phyloP scores from a whole-genome alignment of 345 rosid genomes.

The Brassica incana region DNA sequence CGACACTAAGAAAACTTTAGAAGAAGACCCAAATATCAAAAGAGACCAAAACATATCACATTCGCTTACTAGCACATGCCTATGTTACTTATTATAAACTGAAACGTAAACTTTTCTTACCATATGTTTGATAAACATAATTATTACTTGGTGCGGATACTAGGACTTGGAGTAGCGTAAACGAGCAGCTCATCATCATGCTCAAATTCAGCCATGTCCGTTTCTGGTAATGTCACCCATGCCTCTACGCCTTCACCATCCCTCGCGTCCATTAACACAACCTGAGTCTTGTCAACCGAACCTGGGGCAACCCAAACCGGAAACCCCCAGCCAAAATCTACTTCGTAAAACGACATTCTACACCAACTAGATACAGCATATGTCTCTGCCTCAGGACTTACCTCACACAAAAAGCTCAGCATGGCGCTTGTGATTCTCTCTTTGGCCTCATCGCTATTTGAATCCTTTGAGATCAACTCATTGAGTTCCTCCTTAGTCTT shows the following conservation, averaged over 20 bases:
- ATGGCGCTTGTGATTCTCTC: background rate
- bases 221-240: slow-evolving; percentile 18
- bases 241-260: slow-evolving; percentile 22
- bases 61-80: background rate
- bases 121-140: background rate
- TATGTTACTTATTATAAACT: background rate
- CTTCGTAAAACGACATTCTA: background rate
- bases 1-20: background rate
- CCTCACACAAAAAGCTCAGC: background rate
- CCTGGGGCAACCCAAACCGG: slow-evolving; percentile 16
- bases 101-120: background rate
- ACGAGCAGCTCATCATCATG: slow-evolving; percentile 14
- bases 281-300: background rate
- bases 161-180: background rate
- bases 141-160: background rate
- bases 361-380: background rate
- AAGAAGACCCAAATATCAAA: background rate
- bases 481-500: background rate
- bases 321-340: background rate
- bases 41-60: background rate
- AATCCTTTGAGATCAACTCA: background rate
- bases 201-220: slow-evolving; percentile 11
- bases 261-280: slow-evolving; percentile 22
- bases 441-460: background rate
- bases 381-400: background rate